Conservation (phyloP, 2,329 filamentous ascomycete genomes). For the Pestalotiopsis sp. region DNA sequence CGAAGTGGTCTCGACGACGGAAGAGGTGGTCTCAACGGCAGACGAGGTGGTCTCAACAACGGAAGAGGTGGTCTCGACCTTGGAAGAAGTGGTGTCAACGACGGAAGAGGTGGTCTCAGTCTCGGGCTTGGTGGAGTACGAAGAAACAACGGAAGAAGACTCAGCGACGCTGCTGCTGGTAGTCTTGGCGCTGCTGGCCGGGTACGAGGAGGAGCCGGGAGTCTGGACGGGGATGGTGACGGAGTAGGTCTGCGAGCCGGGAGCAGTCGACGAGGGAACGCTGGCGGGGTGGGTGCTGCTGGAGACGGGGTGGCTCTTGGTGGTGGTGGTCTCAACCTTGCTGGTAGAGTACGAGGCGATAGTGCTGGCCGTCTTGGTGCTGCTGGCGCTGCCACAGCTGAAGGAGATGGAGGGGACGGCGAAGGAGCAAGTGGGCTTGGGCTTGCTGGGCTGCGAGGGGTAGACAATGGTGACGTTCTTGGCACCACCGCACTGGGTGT, state of each 20-base stretch:
- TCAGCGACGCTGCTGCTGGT: conserved; percentile 13
- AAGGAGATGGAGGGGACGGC: conserved; percentile 76
- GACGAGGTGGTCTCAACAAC: conserved; percentile 17
- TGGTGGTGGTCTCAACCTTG: conserved; percentile 23
- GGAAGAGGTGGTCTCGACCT: conserved; percentile 20
- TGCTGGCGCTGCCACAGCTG: conserved; percentile 59
- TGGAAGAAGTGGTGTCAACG: conserved; percentile 12
- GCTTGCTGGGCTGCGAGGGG: conserved; percentile 58
- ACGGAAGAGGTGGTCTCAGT: conserved; percentile 22
- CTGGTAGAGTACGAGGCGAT: conserved; percentile 16
- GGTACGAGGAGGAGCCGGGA: conserved; percentile 12
- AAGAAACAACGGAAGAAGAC: conserved; percentile 20
- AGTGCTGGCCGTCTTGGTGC: conserved; percentile 28
- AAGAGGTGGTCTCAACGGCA: conserved; percentile 12
- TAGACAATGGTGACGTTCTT: conserved; percentile 75
- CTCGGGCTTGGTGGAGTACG: conserved; percentile 22
- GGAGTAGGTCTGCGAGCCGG: conserved; percentile 15
- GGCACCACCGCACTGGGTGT: conserved; percentile 91
- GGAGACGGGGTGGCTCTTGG: conserved; percentile 18
- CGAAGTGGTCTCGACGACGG: conserved; percentile 20
- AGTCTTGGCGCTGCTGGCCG: conserved; percentile 10
- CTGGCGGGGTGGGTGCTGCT: conserved; percentile 12
- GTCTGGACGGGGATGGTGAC: conserved; percentile 18
- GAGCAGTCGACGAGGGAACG: conserved; percentile 14
- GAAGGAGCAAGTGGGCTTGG: conserved; percentile 66